Evolutionary conservation across 306 rosid genomes (phyloP), one percentile per base, ranked within the genome.

Genomic region (Sesbania bispinosa): DNA sequence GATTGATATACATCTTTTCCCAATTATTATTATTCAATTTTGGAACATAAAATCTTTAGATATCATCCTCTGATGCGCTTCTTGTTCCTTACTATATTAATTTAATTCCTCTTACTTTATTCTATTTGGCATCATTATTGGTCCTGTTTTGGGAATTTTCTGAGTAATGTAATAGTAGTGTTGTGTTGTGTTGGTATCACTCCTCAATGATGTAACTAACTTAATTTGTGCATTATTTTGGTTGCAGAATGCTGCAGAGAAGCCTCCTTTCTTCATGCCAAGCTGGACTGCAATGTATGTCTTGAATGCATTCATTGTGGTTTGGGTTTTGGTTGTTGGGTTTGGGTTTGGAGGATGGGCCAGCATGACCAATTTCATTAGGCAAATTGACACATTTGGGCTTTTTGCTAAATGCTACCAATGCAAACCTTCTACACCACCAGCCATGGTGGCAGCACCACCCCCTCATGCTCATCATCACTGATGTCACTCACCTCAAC

Each of bases 331-430:
- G 1, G 90, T 91, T 62, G 80, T 95, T 36, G 99, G 99, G 23
- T 95, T 95, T 43, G 99, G 97, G 79, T 91, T 95, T 62, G 99
- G 99, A 33, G 99, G 99, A 77, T 95, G 96, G 96, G 99, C 99
- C 43, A 95, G 99, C 77, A 16, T 95, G 85, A 75, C 96, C 70
- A 95, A 91, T 75, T 89, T 95, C 59, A 75, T 95, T 5, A 80
- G 27, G 62, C 99, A 95, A 77, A 85, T 95, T 45, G 86, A 91
- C 83, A 62, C 93, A 1, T 95, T 95, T 67, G 98, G 98, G 72
- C 92, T 93, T 35, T 93, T 93, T 64, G 97, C 98, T 18, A 90
- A 88, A 79, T 93, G 99, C 91, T 95, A 95, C 71, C 99, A 95
- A 61, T 95, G 99, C 90, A 86, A 95, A 51, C 19, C 95, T 0